Conservation (phyloP, 306 rosid genomes). For the Parietaria judaica region DNA sequence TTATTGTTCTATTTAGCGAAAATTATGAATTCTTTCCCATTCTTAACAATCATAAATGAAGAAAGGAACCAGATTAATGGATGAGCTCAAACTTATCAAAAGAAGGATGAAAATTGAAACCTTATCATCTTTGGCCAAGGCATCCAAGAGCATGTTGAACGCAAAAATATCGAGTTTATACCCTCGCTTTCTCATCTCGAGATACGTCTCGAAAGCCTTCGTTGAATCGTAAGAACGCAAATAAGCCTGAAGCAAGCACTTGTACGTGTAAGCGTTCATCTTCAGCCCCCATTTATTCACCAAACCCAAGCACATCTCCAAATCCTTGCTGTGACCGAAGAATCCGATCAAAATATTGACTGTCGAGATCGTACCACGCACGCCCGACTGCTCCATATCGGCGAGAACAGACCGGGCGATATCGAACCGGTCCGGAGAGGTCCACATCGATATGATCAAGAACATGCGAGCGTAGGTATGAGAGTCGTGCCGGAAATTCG, state of each 20-base stretch:
- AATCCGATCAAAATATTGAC: conserved; percentile 65
- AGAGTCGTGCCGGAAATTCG: conserved; percentile 57
- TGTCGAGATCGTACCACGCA: conserved; percentile 69
- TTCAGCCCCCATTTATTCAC: conserved; percentile 69
- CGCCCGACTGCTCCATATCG: conserved; percentile 43
- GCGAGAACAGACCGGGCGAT: conserved; percentile 40
- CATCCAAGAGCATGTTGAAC: conserved; percentile 78
- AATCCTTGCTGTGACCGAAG: conserved; percentile 42
- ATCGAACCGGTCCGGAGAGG: conserved; percentile 43
- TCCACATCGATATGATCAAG: conserved; percentile 70
- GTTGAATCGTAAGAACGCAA: conserved; percentile 44
- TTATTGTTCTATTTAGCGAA: too few species aligned
- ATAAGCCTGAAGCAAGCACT: conserved; percentile 85
- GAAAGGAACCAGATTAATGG: too few species aligned
- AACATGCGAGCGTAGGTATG: conserved; percentile 71
- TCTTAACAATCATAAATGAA: too few species aligned
- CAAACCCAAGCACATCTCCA: conserved; percentile 44
- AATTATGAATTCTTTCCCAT: too few species aligned
- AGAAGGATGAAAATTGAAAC: conserved; percentile 22
- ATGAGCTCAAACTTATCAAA: not conserved
- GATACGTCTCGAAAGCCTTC: conserved; percentile 45
- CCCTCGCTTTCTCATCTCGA: conserved; percentile 47
- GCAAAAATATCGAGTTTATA: conserved; percentile 58
- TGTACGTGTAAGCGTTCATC: conserved; percentile 66
- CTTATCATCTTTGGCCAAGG: conserved; percentile 65